A percentile compares a stretch with the other conserved stretches of the same genome.
These are phyloP conservation scores for Neonectria coccinea DNA, from an alignment of 2,329 filamentous ascomycete species.

Conservation along the genomic window DNA sequence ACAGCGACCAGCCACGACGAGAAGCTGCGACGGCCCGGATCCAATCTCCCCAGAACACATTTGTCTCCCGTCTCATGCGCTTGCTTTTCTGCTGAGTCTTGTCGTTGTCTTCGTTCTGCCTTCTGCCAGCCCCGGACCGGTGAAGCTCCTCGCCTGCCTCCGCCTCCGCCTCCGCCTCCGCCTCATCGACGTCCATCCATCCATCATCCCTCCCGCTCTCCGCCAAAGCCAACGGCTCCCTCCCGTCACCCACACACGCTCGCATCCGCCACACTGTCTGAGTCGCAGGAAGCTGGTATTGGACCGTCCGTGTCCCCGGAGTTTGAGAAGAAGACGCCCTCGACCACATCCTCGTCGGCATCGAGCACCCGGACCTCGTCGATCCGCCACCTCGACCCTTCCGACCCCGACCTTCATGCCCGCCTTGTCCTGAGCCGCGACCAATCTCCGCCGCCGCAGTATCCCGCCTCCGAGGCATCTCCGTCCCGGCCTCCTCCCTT, in stretches of 20 bases:
- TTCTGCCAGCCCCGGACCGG: slow-evolving; percentile 28
- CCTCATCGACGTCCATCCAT: slow-evolving; percentile 27
- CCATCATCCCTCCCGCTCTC: slow-evolving; percentile 23
- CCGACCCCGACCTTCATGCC: slow-evolving; percentile 38
- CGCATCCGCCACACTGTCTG: slow-evolving; percentile 55
- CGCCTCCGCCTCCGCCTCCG: slow-evolving; percentile 28
- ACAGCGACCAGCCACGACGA: slow-evolving; percentile 3
- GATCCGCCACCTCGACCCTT: slow-evolving; percentile 39
- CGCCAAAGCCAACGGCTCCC: slow-evolving; percentile 16
- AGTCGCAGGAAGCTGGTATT: slow-evolving; percentile 47
- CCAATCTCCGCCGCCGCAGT: slow-evolving; percentile 69
- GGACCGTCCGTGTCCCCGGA: slow-evolving; percentile 53
- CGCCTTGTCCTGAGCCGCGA: slow-evolving; percentile 49
- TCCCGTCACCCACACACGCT: slow-evolving; percentile 10
- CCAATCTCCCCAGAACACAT: slow-evolving; percentile 5
- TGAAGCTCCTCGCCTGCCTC: slow-evolving; percentile 27
- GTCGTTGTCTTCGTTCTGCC: slow-evolving; percentile 7
- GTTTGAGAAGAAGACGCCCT: slow-evolving; percentile 48
- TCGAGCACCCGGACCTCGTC: slow-evolving; percentile 43
- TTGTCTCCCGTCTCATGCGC: not conserved
- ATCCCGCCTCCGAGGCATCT: slow-evolving; percentile 67
- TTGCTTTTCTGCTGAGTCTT: not conserved
- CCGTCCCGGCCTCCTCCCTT: slow-evolving; percentile 68
- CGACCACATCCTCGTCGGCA: slow-evolving; percentile 43
- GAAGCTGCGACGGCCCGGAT: slow-evolving; percentile 17